Evolutionary conservation across 2,329 filamentous ascomycete genomes (phyloP).

Genomic region (Apiospora malaysiana): DNA sequence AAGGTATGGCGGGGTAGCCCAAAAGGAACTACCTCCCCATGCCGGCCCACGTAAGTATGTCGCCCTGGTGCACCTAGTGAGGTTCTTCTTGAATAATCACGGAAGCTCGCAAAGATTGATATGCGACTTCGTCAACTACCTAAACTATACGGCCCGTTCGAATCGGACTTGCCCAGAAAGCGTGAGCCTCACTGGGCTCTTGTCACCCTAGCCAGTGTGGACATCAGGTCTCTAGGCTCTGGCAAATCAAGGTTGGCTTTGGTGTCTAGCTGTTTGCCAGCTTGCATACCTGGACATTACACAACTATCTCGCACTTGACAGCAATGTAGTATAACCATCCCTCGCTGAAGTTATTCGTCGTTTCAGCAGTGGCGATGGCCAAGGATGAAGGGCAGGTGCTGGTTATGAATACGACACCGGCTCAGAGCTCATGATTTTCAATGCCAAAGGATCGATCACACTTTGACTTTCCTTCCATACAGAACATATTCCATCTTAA

Average conservation of each 20-base stretch:
- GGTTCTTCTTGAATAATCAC: not conserved
- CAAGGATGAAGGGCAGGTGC: not conserved
- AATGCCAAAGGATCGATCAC: not conserved
- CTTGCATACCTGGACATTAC: not conserved
- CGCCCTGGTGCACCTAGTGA: not conserved
- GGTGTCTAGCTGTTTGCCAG: too few species aligned
- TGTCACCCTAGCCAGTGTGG: not conserved
- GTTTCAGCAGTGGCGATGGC: not conserved
- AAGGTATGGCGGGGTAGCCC: constrained; percentile 1
- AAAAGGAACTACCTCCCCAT: not conserved
- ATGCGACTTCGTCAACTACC: not conserved
- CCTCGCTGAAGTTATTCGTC: not conserved
- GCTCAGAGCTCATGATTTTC: not conserved
- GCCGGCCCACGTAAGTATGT: not conserved
- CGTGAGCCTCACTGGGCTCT: not conserved
- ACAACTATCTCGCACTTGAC: not conserved
- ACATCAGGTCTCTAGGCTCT: not conserved
- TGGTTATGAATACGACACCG: not conserved
- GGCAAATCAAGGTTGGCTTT: too few species aligned
- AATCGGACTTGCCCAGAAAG: not conserved
- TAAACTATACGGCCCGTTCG: not conserved
- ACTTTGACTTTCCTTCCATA: too few species aligned
- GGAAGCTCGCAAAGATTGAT: not conserved
- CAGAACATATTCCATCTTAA: not conserved
- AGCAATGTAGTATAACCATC: not conserved